Evolutionary conservation across 1,284 basidiomycete species (phyloP).

Genomic region (Marasmius fiardii): DNA sequence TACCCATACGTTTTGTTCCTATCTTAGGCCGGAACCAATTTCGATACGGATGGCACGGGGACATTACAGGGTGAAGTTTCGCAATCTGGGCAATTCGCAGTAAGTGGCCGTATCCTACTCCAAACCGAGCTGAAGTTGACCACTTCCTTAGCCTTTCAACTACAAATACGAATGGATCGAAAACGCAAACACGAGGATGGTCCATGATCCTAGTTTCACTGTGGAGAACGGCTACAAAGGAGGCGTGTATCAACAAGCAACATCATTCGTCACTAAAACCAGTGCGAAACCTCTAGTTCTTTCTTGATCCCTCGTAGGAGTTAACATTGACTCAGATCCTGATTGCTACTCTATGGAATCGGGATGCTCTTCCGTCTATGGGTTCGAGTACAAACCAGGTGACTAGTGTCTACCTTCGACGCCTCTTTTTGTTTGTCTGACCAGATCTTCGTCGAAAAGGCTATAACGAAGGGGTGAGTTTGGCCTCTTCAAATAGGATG

Average conservation of each 20-base stretch:
- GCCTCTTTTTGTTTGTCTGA: neutral
- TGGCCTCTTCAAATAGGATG: neutral
- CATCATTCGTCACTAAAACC: conserved; percentile 29
- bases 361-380: conserved; percentile 53
- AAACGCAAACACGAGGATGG: conserved; percentile 36
- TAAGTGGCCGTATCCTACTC: conserved; percentile 25
- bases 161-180: conserved; percentile 40
- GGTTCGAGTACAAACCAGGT: conserved; percentile 46
- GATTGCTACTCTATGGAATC: conserved; percentile 39
- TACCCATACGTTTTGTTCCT: neutral
- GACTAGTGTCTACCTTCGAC: neutral
- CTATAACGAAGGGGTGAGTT: conserved; percentile 32
- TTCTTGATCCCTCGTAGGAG: neutral
- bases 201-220: conserved; percentile 41
- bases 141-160: conserved; percentile 40
- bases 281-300: no score
- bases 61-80: conserved; percentile 34
- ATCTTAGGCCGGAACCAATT: conserved; percentile 28
- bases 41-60: neutral
- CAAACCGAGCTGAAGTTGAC: conserved; percentile 8
- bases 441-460: conserved; percentile 1
- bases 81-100: conserved; percentile 50
- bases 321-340: conserved; percentile 22
- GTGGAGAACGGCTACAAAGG: conserved; percentile 50
- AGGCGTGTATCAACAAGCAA: conserved; percentile 52